Evolutionary conservation across 768 basidiomycete genomes (phyloP), one percentile per base, ranked within the genome.

Genomic region (Gautieria morchelliformis): DNA sequence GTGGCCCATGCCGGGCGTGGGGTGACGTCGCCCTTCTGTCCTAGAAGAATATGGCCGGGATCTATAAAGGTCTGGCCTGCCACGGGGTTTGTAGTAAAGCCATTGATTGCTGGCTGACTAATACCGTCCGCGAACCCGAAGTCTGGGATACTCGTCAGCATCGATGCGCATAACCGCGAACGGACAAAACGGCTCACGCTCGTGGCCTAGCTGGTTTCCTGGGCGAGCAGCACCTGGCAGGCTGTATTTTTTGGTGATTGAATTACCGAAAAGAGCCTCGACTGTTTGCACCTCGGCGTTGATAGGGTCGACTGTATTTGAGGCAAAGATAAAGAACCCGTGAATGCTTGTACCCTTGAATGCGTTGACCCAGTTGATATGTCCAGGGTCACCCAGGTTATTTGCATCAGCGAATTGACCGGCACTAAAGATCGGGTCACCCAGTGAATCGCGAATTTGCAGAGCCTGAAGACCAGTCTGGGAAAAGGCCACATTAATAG

Each of bases 401-500:
- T 7, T 9, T 4, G 77, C 72, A 56, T 77, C 74, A 1, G 61
- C 58, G 49, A 69, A 63, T 64, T 79, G 79, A 4, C 80, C 81
- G 1, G 48, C 47, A 12, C 55, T 52, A 64, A 79, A 82, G 8
- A 68, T 60, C 1, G 67, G 48, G 48, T 74, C 71, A 1, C 68
- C 67, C 45, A 80, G 69, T 27, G 68, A 63, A 53, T 78, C 77
- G n/a, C 60, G 65, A 53, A 67, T 60, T 4, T 70, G 73, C 22
- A 81, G 63, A 72, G 70, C 68, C 2, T 44, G 62, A 40, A 82
- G 72, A 15, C 79, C 81, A 15, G 65, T 64, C 27, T 77, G 75
- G 8, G 80, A 78, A 65, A 83, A 80, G 12, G 79, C 70, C 46
- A 82, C 72, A 68, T 81, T 83, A 44, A 80, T 70, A 10, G 76